Base-by-base conservation (phyloP, 2,329 filamentous ascomycete species). In the Teratosphaeriaceae sp. region DNA sequence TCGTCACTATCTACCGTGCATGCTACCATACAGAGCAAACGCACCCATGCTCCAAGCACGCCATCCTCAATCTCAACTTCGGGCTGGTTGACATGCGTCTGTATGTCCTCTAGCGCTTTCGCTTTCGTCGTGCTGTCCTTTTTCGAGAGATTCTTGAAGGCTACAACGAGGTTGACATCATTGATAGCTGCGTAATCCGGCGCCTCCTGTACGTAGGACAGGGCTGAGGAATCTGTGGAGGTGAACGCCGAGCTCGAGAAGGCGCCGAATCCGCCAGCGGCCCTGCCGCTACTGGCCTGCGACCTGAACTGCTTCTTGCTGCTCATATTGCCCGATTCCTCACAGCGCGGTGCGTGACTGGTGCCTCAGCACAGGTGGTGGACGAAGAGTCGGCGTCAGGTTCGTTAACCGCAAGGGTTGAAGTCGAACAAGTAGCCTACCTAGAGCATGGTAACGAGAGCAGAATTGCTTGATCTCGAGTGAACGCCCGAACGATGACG, bases 61-160 rank as follows among this genome's bases (percentile, higher is more conserved):
- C 81, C 74, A 54, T 95, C 86, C 58, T 96, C 88, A 15, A 85
- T 70, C 23, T 80, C 82, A 16, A 56, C 47, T 73, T 76, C 61
- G 62, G 74, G 31, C 65, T 74, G 63, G 70, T 75, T 72, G 29
- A 86, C 70, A 58, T 84, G 76, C 24, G 75, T 63, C 37, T 87
- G 74, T 16, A 98, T 67, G 40, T 97, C 90, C 55, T 97, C 89
- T 21, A 98, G 70, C 0, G 87, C 90, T 63, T 90, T 95, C 6
- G 84, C 76, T 62, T 95, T 94, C 27, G 92, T 98, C 9, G 81
- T 94, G 57, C 82, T 84, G 68, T 96, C 90, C 66, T 92, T 94
- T 69, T 97, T 98, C 39, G 82, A 75, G 3, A 96, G 68, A 55
- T 94, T 95, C 66, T 96, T 94, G 69, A 96, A 87, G n/a, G 82